A percentile compares a stretch with the other conserved stretches of the same genome.
Evolutionary conservation across 116 monocot species (phyloP).

Genomic region (Posidonia oceanica): DNA sequence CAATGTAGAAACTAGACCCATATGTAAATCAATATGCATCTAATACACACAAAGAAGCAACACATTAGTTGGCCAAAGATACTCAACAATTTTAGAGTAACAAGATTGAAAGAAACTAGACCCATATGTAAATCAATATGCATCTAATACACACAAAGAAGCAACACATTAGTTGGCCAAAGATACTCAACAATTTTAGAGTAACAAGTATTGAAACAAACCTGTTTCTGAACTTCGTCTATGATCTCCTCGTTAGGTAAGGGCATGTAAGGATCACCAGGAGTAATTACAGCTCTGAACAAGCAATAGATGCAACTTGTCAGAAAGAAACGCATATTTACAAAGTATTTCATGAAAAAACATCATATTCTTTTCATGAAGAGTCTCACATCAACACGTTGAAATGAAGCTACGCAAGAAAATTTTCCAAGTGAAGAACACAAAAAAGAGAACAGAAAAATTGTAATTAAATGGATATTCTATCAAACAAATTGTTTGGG

Average conservation of each 20-base stretch:
- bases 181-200: neutral
- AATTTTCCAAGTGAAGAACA: too few species aligned
- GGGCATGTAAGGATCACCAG: slow-evolving; percentile 99
- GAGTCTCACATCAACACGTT: too few species aligned
- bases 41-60: neutral
- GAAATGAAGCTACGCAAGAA: too few species aligned
- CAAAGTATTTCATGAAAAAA: too few species aligned
- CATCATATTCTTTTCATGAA: too few species aligned
- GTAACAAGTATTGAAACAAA: slow-evolving; percentile 3
- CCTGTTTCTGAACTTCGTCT: slow-evolving; percentile 79
- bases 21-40: neutral
- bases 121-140: neutral
- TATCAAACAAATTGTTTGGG: too few species aligned
- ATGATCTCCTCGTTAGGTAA: slow-evolving; percentile 85
- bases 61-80: neutral
- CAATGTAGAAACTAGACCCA: too few species aligned
- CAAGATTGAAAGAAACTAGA: slow-evolving; percentile 16
- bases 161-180: neutral
- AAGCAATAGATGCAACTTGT: neutral
- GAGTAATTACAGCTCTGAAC: slow-evolving; percentile 87
- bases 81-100: neutral
- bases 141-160: neutral
- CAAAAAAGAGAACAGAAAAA: neutral
- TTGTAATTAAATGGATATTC: too few species aligned
- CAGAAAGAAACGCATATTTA: neutral